A percentile compares a stretch with the other conserved stretches of the same genome.
Conservation (phyloP, 495 filamentous ascomycete species). For the Neurospora sp. region DNA sequence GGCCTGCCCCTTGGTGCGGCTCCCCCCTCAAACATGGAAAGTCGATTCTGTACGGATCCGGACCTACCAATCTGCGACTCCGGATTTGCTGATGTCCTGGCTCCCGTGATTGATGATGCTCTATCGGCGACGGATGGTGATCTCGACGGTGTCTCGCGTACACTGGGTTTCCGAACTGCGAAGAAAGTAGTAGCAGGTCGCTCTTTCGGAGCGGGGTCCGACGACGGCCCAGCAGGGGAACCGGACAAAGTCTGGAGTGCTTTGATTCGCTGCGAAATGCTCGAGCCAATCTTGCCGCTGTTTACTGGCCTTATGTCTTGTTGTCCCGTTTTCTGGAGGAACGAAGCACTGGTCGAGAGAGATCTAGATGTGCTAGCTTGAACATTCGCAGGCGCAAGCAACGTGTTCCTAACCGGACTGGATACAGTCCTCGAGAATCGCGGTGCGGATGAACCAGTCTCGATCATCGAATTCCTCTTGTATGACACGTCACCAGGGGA, state of each 20-base stretch:
- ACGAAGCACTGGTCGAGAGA: constrained; percentile 37
- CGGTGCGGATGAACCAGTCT: constrained; percentile 12
- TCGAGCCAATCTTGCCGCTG: constrained; percentile 67
- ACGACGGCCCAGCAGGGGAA: constrained; percentile 17
- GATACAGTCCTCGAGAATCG: constrained; percentile 32
- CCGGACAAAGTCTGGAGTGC: constrained; percentile 68
- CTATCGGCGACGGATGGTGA: constrained; percentile 38
- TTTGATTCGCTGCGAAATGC: constrained; percentile 84
- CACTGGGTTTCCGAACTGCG: constrained; percentile 37
- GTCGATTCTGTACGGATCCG: constrained; percentile 33
- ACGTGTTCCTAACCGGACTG: constrained; percentile 35
- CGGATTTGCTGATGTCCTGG: constrained; percentile 27
- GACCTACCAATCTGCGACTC: constrained; percentile 28
- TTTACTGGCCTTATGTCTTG: constrained; percentile 51
- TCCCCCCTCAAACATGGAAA: constrained; percentile 38
- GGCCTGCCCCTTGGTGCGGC: constrained; percentile 34
- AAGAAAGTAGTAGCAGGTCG: constrained; percentile 39
- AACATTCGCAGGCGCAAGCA: constrained; percentile 29
- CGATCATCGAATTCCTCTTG: constrained; percentile 6
- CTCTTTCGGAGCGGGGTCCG: constrained; percentile 16
- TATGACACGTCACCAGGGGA: neutral
- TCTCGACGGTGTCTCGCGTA: constrained; percentile 27
- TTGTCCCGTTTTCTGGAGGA: constrained; percentile 36
- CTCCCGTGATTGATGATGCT: constrained; percentile 25
- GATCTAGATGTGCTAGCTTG: constrained; percentile 31